Base-by-base conservation (phyloP, 345 rosid genomes). In the Draba incana region DNA sequence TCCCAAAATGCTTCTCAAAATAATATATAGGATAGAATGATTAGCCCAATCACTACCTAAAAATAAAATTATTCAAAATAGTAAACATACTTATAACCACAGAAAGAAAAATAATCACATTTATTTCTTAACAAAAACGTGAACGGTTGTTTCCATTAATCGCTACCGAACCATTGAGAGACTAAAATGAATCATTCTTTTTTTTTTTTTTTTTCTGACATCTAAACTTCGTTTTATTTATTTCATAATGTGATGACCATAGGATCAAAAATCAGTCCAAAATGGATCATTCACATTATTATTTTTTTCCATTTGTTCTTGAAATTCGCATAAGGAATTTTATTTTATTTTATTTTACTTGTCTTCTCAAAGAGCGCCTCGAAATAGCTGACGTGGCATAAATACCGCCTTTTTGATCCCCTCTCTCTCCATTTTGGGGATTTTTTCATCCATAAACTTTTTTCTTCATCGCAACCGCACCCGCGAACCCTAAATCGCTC, bases 401-500 rank as follows among this genome's bases (percentile, higher is more conserved):
- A 58, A 67, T 0, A 67, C 28, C 1, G 28, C 39, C 33, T 74
- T 66, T 56, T 44, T 6, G 39, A 35, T 28, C 68, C 64, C 41
- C 64, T 68, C 57, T 60, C 64, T 37, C 15, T 20, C 20, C 50
- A 59, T 46, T 64, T 64, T 46, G 49, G 51, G 55, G 41, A 35
- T 23, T 62, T 62, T 37, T 71, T 31, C 77, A 59, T 74, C 72
- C 56, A n/a, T 50, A 43, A 38, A 12, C 20, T n/a, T 64, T 41
- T 28, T 28, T 64, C 15, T 35, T 55, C 57, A 53, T 68, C 60
- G 66, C 63, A 23, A 37, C 45, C 53, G 43, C 79, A 78, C 81
- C 81, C 30, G 49, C 70, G 68, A n/a, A 79, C 84, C 84, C 84
- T 79, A 62, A n/a, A 62, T 39, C 56, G 14, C 72, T 47, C 64